Percentiles rank a stretch among this genome's conserved stretches.
Conservation (phyloP, 2,329 filamentous ascomycete genomes). For the Botrytis aclada region DNA sequence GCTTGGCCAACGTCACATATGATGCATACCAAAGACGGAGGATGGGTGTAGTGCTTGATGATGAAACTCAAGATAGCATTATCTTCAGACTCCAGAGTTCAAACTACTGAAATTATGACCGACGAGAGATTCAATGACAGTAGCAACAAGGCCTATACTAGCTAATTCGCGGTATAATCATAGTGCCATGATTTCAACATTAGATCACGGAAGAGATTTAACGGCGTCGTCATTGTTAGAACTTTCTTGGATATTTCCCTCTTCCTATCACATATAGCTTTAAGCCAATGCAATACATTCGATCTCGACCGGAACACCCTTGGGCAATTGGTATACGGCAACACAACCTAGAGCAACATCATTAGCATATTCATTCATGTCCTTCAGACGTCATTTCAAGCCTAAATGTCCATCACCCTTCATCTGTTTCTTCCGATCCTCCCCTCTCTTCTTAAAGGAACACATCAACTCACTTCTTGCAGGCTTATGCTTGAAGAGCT, state of each 20-base stretch:
- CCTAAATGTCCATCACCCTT: not conserved
- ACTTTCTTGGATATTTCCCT: not conserved
- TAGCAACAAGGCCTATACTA: too few relatives aligned
- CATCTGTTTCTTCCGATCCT: not conserved
- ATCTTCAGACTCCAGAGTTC: not conserved
- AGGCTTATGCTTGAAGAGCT: slow-evolving; percentile 82
- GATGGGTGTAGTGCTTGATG: not conserved
- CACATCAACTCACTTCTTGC: slow-evolving; percentile 57
- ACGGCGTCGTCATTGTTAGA: not conserved
- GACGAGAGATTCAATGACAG: not conserved
- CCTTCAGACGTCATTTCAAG: not conserved
- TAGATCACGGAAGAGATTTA: not conserved
- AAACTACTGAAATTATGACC: not conserved
- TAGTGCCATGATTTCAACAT: not conserved
- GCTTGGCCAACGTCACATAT: not conserved
- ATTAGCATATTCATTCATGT: slow-evolving; percentile 4
- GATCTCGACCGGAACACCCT: slow-evolving; percentile 86
- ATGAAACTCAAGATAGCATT: not conserved
- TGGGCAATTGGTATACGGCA: slow-evolving; percentile 84
- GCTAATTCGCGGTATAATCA: not conserved
- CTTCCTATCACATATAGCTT: not conserved
- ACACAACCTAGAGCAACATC: slow-evolving; percentile 56
- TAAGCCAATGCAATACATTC: slow-evolving; percentile 77
- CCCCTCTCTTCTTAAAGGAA: not conserved
- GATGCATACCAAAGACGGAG: not conserved